These are phyloP conservation scores for Silene coronaria DNA, from an alignment of 179 eudicot genomes.

Conservation along the genomic window DNA sequence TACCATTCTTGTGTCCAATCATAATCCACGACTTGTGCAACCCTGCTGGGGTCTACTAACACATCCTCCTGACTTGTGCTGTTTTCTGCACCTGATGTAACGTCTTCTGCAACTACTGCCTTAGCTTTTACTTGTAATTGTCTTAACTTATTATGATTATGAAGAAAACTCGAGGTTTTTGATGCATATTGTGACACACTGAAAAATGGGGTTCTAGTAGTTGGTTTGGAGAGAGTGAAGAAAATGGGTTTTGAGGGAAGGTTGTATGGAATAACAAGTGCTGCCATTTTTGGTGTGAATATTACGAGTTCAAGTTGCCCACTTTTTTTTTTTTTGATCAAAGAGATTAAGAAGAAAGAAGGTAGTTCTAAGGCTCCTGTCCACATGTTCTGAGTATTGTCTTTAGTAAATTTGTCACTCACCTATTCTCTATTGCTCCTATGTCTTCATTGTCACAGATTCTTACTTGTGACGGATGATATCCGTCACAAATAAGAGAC, in stretches of 20 bases:
- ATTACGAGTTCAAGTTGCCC: background rate
- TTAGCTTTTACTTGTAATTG: conserved; percentile 10
- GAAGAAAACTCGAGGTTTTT: background rate
- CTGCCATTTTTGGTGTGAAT: conserved; percentile 16
- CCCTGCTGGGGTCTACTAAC: conserved; percentile 31
- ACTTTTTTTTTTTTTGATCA: background rate
- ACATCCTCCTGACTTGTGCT: conserved; percentile 20
- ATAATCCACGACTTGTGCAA: conserved; percentile 44
- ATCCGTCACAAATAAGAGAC: too few species aligned
- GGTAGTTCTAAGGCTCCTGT: background rate
- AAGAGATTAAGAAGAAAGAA: background rate
- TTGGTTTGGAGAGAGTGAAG: background rate
- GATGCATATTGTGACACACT: conserved; percentile 13
- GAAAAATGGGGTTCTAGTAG: background rate
- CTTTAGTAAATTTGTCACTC: too few species aligned
- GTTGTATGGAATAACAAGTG: conserved; percentile 17
- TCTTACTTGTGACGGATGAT: too few species aligned
- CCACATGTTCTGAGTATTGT: conserved; percentile 24
- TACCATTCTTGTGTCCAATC: conserved; percentile 97
- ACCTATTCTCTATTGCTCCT: too few species aligned
- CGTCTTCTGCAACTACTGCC: conserved; percentile 22
- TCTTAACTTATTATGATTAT: background rate
- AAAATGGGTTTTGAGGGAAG: conserved; percentile 8
- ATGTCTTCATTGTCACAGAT: too few species aligned
- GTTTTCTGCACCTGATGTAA: conserved; percentile 2